These are phyloP conservation scores for Striga hermonthica DNA, from an alignment of 305 asterid genomes.

Conservation along the genomic window DNA sequence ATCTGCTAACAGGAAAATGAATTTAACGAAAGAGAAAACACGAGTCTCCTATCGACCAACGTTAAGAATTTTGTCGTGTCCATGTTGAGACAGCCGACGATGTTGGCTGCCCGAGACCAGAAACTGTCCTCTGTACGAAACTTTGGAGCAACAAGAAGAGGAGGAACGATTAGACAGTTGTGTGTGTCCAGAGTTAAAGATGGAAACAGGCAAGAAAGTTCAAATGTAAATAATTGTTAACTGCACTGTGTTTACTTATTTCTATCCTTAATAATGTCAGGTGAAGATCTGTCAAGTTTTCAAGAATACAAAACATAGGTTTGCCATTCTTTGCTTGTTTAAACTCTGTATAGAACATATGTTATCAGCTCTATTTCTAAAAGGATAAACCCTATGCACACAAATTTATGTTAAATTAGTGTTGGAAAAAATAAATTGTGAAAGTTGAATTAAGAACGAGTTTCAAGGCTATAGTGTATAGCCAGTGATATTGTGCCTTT, in stretches of 20 bases:
- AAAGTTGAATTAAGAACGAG: no score
- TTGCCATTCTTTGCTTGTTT: neutral
- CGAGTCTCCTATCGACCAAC: constrained; percentile 33
- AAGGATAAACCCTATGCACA: no score
- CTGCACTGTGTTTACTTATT: constrained; percentile 9
- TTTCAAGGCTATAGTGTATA: no score
- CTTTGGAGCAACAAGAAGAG: constrained; percentile 51
- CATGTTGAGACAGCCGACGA: constrained; percentile 46
- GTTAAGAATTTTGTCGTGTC: constrained; percentile 49
- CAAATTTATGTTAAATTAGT: no score
- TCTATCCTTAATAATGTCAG: constrained; percentile 3
- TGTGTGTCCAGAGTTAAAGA: constrained; percentile 23
- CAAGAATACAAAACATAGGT: neutral
- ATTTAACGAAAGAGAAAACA: neutral
- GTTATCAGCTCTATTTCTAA: no score
- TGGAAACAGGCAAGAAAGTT: constrained; percentile 34
- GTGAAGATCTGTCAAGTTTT: neutral
- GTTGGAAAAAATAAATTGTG: no score
- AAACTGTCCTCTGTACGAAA: constrained; percentile 46
- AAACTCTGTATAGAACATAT: neutral
- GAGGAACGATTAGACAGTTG: constrained; percentile 32
- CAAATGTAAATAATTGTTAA: constrained; percentile 21
- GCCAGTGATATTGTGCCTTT: no score
- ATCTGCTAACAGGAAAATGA: constrained; percentile 17
- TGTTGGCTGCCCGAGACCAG: constrained; percentile 59